A percentile compares a stretch with the other conserved stretches of the same genome.
These are phyloP conservation scores for Rugonectria rugulosa DNA, from an alignment of 2,329 filamentous ascomycete genomes.

Conservation along the genomic window DNA sequence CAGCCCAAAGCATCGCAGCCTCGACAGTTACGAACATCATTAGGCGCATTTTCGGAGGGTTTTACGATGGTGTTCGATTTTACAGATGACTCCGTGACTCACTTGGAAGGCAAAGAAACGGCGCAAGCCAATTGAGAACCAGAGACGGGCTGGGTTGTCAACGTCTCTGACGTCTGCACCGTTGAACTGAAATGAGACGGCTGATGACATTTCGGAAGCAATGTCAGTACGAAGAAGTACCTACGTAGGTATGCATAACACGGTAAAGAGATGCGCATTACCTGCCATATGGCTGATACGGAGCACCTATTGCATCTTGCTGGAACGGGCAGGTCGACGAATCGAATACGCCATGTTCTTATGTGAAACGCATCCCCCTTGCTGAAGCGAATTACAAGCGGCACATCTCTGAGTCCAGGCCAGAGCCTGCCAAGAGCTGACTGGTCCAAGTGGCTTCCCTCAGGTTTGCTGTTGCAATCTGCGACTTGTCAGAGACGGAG, in stretches of 20 bases:
- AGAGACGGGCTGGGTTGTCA: too few species aligned
- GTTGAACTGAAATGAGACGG: background rate
- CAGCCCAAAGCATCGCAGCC: background rate
- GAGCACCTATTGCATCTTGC: background rate
- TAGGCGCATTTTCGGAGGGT: background rate
- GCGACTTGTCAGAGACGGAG: background rate
- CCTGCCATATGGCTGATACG: background rate
- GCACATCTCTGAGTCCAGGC: background rate
- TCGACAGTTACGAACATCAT: background rate
- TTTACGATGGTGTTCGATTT: background rate
- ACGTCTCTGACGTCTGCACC: background rate
- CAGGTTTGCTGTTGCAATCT: constrained; percentile 6
- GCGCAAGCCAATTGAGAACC: too few species aligned
- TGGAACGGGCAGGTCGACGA: constrained; percentile 17
- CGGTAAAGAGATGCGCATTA: constrained; percentile 2
- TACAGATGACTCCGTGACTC: too few species aligned
- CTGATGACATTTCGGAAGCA: too few species aligned
- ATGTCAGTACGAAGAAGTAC: too few species aligned
- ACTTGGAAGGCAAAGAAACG: too few species aligned
- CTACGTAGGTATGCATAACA: too few species aligned
- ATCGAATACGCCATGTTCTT: constrained; percentile 10
- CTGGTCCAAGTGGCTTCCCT: constrained; percentile 15
- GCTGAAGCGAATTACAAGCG: background rate
- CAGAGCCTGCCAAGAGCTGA: constrained; percentile 12
- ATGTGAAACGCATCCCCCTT: constrained; percentile 24